Conservation (phyloP, 2,329 filamentous ascomycete genomes). For the Fusarium setosum region DNA sequence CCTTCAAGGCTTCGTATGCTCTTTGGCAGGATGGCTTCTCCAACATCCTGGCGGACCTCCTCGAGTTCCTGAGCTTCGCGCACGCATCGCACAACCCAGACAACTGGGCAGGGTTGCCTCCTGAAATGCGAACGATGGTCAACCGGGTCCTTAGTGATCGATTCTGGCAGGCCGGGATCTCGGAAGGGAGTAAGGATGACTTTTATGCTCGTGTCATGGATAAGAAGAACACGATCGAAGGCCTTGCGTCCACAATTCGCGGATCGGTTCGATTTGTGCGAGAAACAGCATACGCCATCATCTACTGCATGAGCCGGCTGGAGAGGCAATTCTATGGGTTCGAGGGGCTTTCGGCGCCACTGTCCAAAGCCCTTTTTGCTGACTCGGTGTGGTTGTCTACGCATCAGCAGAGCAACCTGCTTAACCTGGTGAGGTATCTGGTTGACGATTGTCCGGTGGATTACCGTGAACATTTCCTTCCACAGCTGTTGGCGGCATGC, state of each 20-base stretch:
- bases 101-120: constrained; percentile 83
- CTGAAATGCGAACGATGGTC: constrained; percentile 81
- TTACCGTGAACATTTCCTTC: constrained; percentile 82
- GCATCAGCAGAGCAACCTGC: constrained; percentile 92
- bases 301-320: constrained; percentile 92
- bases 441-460: constrained; percentile 92
- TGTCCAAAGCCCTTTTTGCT: constrained; percentile 86
- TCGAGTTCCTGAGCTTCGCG: constrained; percentile 88
- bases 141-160: constrained; percentile 88
- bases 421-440: constrained; percentile 88
- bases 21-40: constrained; percentile 91
- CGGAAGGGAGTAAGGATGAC: constrained; percentile 93
- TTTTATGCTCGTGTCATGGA: constrained; percentile 93
- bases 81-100: constrained; percentile 90
- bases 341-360: constrained; percentile 80
- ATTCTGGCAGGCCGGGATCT: constrained; percentile 99
- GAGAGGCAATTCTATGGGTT: constrained; percentile 94
- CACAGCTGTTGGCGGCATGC: constrained; percentile 82
- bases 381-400: constrained; percentile 86
- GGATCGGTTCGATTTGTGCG: constrained; percentile 90
- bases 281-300: constrained; percentile 92
- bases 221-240: constrained; percentile 90
- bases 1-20: constrained; percentile 79
- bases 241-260: constrained; percentile 91
- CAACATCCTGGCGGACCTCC: constrained; percentile 83